Percentiles rank a stretch among this genome's conserved stretches.
Evolutionary conservation across 2,329 filamentous ascomycete genomes (phyloP).

Genomic region (Trichoderma koningiopsis): DNA sequence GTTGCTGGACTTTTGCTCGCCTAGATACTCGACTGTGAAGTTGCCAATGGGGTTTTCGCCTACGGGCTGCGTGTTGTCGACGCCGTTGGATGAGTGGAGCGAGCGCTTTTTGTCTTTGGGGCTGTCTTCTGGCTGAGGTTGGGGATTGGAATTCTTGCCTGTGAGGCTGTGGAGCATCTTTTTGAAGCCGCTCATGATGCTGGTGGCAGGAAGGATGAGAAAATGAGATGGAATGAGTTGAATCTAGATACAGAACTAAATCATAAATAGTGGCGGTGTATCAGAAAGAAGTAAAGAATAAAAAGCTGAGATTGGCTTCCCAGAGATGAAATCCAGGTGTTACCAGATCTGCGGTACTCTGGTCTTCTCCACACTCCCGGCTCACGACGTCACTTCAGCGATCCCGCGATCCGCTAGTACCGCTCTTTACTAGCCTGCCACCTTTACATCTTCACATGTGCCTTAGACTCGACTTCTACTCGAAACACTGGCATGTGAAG

Average conservation of each 20-base stretch:
- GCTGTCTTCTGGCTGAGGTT: neutral
- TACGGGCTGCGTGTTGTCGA: conserved; percentile 43
- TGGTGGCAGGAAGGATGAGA: neutral
- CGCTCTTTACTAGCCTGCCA: neutral
- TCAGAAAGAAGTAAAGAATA: neutral
- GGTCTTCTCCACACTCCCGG: conserved; percentile 8
- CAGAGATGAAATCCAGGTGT: neutral
- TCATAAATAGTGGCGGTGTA: neutral
- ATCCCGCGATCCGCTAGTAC: neutral
- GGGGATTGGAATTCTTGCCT: neutral
- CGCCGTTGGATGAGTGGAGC: conserved; percentile 16
- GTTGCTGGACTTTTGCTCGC: conserved; percentile 42
- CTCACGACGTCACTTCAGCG: neutral
- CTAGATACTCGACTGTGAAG: conserved; percentile 39
- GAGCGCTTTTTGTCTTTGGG: neutral
- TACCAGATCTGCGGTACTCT: neutral
- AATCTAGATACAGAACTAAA: neutral
- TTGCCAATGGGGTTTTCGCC: conserved; percentile 39
- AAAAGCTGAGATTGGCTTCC: neutral
- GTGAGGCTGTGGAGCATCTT: neutral
- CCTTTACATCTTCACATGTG: neutral
- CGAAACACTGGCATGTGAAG: conserved; percentile 5
- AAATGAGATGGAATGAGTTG: too few species aligned
- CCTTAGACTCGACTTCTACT: neutral
- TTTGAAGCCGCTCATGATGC: conserved; percentile 16